Evolutionary conservation across 169 alveolate species (phyloP), one percentile per base, ranked within the genome.

Genomic region (Babesia gibsoni): DNA sequence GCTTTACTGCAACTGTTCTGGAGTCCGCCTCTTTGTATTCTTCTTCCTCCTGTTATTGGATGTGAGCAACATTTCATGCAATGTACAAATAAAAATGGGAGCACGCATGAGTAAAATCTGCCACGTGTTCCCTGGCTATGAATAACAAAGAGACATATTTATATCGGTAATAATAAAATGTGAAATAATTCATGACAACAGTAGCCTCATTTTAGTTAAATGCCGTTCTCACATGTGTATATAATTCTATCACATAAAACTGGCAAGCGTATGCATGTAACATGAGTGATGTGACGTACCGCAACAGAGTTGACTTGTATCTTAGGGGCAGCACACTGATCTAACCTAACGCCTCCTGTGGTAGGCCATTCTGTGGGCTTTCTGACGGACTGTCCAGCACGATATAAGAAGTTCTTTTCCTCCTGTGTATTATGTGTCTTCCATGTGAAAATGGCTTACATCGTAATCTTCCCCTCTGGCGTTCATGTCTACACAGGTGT

Each of bases 261-360:
- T n/a, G n/a, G n/a, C n/a, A n/a, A n/a, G n/a, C n/a, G n/a, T n/a
- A n/a, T n/a, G n/a, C n/a, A n/a, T n/a, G n/a, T n/a, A n/a, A n/a
- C n/a, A n/a, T n/a, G n/a, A n/a, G n/a, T n/a, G n/a, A n/a, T n/a
- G n/a, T n/a, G 8, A 9, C 30, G 41, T 43, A 18, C 50, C 50
- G 20, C 35, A n/a, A 29, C 61, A 3, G 80, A 23, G 18, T 39
- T 16, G n/a, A 36, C 39, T 4, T 32, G 3, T 14, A 61, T 35
- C 16, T 12, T 16, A 37, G 41, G 10, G 4, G 41, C 18, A 2
- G 33, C 54, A 16, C 37, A 27, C 36, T 63, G 69, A 32, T 73
- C 83, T 37, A 73, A 39, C 18, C 83, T 56, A 8, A 75, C 42
- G 3, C 87, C 87, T 18, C 87, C 87, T 12, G 82, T 67, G 25